Percentiles rank a stretch among this genome's conserved stretches.
These are phyloP conservation scores for Urtica urens DNA, from an alignment of 306 rosid genomes.

Conservation along the genomic window DNA sequence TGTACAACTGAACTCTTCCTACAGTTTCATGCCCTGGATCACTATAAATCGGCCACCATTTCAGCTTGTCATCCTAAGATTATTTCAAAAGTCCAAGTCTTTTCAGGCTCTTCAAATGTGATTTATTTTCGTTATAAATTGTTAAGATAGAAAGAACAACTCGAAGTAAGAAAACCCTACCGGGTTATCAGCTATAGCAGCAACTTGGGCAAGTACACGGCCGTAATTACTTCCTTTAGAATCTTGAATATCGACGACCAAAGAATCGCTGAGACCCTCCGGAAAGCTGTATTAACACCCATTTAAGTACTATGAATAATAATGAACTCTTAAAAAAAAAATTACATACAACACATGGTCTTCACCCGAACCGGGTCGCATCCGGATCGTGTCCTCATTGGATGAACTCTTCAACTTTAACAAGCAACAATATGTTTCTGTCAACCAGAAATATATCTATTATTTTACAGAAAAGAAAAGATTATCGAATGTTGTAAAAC, in stretches of 20 bases:
- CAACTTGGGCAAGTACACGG: slow-evolving; percentile 23
- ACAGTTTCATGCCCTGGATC: slow-evolving; percentile 23
- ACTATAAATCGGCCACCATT: slow-evolving; percentile 25
- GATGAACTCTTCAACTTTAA: slow-evolving; percentile 28
- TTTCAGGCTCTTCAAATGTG: background rate
- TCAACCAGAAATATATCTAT: background rate
- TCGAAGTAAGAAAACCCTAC: slow-evolving; percentile 15
- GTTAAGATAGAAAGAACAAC: background rate
- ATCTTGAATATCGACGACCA: slow-evolving; percentile 24
- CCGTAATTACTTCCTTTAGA: slow-evolving; percentile 20
- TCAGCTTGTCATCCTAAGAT: slow-evolving; percentile 24
- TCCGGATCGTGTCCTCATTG: slow-evolving; percentile 18
- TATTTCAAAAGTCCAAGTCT: too few relatives aligned
- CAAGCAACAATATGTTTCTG: slow-evolving; percentile 25
- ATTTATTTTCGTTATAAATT: background rate
- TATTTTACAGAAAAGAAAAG: background rate
- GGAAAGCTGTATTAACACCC: slow-evolving; percentile 18
- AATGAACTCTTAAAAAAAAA: background rate
- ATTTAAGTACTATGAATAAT: background rate
- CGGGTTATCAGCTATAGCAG: slow-evolving; percentile 20
- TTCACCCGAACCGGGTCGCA: slow-evolving; percentile 29
- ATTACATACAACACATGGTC: slow-evolving; percentile 21
- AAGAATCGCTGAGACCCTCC: slow-evolving; percentile 18
- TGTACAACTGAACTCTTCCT: slow-evolving; percentile 23
- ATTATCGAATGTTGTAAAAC: background rate